Evolutionary conservation across 2,329 filamentous ascomycete genomes (phyloP).

Genomic region (Cladophialophora carrionii): DNA sequence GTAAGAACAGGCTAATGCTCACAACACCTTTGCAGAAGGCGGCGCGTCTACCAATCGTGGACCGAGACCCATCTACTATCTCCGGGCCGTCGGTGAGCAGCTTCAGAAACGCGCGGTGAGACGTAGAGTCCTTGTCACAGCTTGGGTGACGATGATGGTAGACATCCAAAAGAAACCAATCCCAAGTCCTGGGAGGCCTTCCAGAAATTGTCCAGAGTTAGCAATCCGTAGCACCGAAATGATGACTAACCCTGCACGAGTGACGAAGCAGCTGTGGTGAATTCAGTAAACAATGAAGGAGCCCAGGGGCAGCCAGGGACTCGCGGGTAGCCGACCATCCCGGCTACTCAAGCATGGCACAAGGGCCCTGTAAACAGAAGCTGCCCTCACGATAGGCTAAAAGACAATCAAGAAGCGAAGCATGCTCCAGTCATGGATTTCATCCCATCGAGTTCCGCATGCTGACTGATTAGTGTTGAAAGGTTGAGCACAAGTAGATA

Average conservation of each 20-base stretch:
- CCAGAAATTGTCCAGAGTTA: constrained; percentile 22
- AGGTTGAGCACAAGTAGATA: constrained; percentile 7
- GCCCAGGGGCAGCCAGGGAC: constrained; percentile 5
- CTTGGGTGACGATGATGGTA: constrained; percentile 12
- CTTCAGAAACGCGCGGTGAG: neutral
- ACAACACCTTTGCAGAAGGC: neutral
- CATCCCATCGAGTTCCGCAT: constrained; percentile 5
- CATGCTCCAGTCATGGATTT: constrained; percentile 13
- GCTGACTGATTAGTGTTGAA: constrained; percentile 21
- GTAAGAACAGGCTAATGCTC: constrained; percentile 15
- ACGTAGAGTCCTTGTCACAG: neutral
- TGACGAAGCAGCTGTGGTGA: constrained; percentile 32
- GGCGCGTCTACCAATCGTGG: constrained; percentile 14
- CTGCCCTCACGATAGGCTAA: constrained; percentile 17
- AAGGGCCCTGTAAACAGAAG: constrained; percentile 1
- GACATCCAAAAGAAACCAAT: constrained; percentile 18
- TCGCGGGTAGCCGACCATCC: constrained; percentile 28
- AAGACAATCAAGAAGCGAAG: constrained; percentile 14
- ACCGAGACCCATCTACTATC: neutral
- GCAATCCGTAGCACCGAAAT: constrained; percentile 16
- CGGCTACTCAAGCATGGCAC: constrained; percentile 9
- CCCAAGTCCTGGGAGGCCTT: constrained; percentile 3
- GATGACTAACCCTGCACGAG: constrained; percentile 30
- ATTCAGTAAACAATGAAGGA: constrained; percentile 11
- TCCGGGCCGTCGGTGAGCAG: constrained; percentile 10